phyloP scores from a whole-genome alignment of 306 rosid species.

The apple (Malus domestica) region ASM211411v1 NC_041798.1:36294501-36295000 shows the following conservation, averaged over 20 bases:
- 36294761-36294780: slow-evolving; percentile 59
- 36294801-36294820: slow-evolving; percentile 79
- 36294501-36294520: slow-evolving; percentile 55
- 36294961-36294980: not conserved
- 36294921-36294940: slow-evolving; percentile 45
- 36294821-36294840: slow-evolving; percentile 72
- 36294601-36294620: slow-evolving; percentile 36
- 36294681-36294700: not conserved
- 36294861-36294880: slow-evolving; percentile 54
- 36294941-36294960: slow-evolving; percentile 42
- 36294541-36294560: slow-evolving; percentile 13
- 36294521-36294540: slow-evolving; percentile 43
- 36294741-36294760: slow-evolving; percentile 25
- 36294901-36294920: slow-evolving; percentile 37
- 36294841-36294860: slow-evolving; percentile 50
- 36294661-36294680: slow-evolving; percentile 14
- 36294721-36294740: no score
- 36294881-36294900: slow-evolving; percentile 56
- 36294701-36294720: not conserved
- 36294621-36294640: slow-evolving; percentile 22
- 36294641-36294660: slow-evolving; percentile 19
- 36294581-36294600: slow-evolving; percentile 23
- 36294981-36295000: no score
- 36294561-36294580: slow-evolving; percentile 19
- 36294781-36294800: slow-evolving; percentile 73